Evolutionary conservation across 495 filamentous ascomycete genomes (phyloP), one percentile per base, ranked within the genome.

Genomic region (Stereocaulon alpinum): DNA sequence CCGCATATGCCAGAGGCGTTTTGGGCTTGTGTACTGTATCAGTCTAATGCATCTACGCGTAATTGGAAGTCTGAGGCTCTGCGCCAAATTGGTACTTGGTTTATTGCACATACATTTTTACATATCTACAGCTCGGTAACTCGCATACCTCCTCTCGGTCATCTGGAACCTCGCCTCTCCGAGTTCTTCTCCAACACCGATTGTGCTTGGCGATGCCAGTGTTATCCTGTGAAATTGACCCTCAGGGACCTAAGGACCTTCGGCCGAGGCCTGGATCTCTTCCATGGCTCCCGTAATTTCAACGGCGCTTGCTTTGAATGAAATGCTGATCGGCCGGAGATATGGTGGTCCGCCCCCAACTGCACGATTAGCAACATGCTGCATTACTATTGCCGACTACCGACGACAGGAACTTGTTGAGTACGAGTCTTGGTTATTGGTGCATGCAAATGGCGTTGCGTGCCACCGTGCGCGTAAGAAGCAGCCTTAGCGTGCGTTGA

Each of bases 371-470:
- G 29, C 49, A 51, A 37, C 17, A 32, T 52, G 30, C n/a, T 12
- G 30, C 49, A 37, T 4, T 34, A 18, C 4, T 52, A 52, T 52
- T 52, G 49, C 49, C 49, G 49, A 52, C 49, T 52, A 22, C 27
- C 18, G 49, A 32, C 49, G 49, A 29, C 49, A 52, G 29, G 6
- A 52, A 18, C 17, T n/a, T 29, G 9, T n/a, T 18, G 49, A 37
- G 49, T 27, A 18, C 29, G 29, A 37, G 49, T 29, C 29, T 32
- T 14, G 1, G 1, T 34, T 34, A 52, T 52, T 52, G 49, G 49
- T 52, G 49, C 34, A 52, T 52, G 49, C 49, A 29, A 37, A 29
- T 30, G 49, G 27, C 34, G 34, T 52, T 52, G 49, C 49, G 49
- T 52, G 49, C 6, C 27, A 14, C 14, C 49, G 49, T 34, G 27